These are phyloP conservation scores for Naematelia aurantialba DNA, from an alignment of 768 basidiomycete species.

Conservation along the genomic window DNA sequence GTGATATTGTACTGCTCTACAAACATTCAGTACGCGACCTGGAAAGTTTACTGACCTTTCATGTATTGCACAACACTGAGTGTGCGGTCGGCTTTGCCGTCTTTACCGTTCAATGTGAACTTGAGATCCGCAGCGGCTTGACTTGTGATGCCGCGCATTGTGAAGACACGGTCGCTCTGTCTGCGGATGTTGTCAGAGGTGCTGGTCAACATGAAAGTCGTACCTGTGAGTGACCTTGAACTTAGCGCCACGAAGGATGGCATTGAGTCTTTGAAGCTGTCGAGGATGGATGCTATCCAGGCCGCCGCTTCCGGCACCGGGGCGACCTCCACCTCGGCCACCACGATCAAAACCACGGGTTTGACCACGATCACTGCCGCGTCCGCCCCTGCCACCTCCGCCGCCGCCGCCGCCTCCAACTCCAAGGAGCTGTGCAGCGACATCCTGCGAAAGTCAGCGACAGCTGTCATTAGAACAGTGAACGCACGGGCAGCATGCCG, in stretches of 20 bases:
- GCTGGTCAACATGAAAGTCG: not conserved
- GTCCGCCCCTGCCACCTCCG: not conserved
- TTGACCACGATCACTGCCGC: conserved; percentile 21
- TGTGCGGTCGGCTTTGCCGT: conserved; percentile 37
- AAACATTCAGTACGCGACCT: not conserved
- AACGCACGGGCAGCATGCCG: conserved; percentile 39
- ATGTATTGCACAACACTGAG: conserved; percentile 39
- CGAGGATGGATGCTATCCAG: conserved; percentile 18
- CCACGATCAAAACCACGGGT: conserved; percentile 21
- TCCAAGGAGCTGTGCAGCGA: conserved; percentile 25
- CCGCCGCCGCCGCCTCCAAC: conserved; percentile 18
- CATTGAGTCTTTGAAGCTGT: conserved; percentile 38
- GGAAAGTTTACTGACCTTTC: conserved; percentile 18
- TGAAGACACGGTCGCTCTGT: conserved; percentile 22
- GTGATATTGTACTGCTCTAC: conserved; percentile 31
- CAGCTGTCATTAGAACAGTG: not conserved
- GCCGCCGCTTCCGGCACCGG: conserved; percentile 27
- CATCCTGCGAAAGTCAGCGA: not conserved
- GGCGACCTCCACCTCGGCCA: conserved; percentile 36
- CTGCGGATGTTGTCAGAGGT: conserved; percentile 9
- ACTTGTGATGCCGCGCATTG: conserved; percentile 28
- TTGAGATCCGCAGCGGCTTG: conserved; percentile 38
- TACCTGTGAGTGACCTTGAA: conserved; percentile 46
- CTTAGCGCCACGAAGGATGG: conserved; percentile 42
- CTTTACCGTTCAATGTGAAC: conserved; percentile 37